Percentiles rank a stretch among this genome's conserved stretches.
Conservation (phyloP, 2,329 filamentous ascomycete genomes). For the Gnomoniopsis sp. region DNA sequence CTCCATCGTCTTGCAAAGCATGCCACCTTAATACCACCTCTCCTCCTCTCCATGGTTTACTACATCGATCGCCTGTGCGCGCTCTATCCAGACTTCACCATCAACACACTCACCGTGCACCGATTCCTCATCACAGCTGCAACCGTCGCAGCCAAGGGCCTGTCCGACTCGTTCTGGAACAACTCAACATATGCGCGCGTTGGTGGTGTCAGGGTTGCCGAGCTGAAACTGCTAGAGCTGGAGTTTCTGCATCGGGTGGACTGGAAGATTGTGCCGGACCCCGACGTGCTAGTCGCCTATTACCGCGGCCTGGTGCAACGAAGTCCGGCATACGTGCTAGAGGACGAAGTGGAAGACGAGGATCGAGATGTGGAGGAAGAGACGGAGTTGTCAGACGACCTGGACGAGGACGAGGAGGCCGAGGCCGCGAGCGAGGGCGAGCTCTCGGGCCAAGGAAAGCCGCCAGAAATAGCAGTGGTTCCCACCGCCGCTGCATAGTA, state of each 20-base stretch:
- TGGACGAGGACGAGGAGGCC: constrained; percentile 28
- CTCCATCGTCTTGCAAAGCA: constrained; percentile 89
- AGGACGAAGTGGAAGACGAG: constrained; percentile 29
- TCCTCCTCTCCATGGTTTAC: constrained; percentile 97
- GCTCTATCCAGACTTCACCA: constrained; percentile 90
- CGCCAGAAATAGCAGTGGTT: not conserved
- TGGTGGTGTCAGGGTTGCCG: constrained; percentile 84
- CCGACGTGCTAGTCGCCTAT: constrained; percentile 89
- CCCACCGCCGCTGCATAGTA: not conserved
- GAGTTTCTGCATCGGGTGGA: constrained; percentile 91
- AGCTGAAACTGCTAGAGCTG: constrained; percentile 86
- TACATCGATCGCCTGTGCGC: constrained; percentile 95
- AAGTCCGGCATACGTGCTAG: constrained; percentile 51
- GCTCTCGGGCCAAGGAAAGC: not conserved
- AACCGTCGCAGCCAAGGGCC: constrained; percentile 90
- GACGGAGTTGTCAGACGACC: constrained; percentile 30
- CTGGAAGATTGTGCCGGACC: constrained; percentile 95
- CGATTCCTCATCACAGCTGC: constrained; percentile 95
- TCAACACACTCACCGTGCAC: constrained; percentile 94
- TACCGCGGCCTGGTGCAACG: constrained; percentile 80
- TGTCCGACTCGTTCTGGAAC: constrained; percentile 97
- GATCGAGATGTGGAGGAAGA: constrained; percentile 31
- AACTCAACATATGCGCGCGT: constrained; percentile 95
- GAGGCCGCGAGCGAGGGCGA: constrained; percentile 20
- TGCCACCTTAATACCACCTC: constrained; percentile 86